A percentile compares a stretch with the other conserved stretches of the same genome.
Conservation (phyloP, 495 filamentous ascomycete species). For the Xylaria bambusicola region DNA sequence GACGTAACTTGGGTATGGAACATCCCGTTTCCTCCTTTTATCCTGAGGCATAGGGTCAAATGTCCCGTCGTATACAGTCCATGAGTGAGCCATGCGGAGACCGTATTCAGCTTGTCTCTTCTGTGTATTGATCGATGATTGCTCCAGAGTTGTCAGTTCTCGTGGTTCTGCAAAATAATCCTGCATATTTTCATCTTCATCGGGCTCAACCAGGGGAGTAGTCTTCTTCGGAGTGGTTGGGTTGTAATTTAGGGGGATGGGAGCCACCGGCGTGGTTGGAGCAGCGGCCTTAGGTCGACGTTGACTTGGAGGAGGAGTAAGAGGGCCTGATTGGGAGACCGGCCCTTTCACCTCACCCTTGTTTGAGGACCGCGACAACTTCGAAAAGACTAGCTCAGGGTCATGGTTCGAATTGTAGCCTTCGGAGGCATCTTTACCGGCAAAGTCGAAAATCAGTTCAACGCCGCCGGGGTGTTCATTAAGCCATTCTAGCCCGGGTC, state of each 20-base stretch:
- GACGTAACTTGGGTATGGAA: constrained; percentile 22
- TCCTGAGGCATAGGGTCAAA: constrained; percentile 19
- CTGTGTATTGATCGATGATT: too few relatives aligned
- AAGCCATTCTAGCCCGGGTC: not conserved
- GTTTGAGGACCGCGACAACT: not conserved
- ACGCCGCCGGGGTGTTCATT: not conserved
- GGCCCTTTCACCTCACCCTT: too few relatives aligned
- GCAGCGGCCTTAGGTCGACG: too few relatives aligned
- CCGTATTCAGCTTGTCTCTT: constrained; percentile 2
- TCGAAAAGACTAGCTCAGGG: not conserved
- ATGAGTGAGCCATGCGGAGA: constrained; percentile 22
- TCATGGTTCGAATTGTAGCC: not conserved
- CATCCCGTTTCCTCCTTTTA: constrained; percentile 24
- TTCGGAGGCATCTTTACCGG: not conserved
- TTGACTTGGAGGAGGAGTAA: too few relatives aligned
- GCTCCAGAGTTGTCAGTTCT: too few relatives aligned
- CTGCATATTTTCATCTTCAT: too few relatives aligned
- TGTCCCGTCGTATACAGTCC: constrained; percentile 31
- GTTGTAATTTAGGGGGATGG: too few relatives aligned
- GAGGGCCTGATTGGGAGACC: too few relatives aligned
- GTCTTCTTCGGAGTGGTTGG: too few relatives aligned
- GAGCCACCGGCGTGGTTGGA: not conserved
- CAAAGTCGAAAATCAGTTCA: not conserved
- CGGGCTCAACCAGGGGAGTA: too few relatives aligned
- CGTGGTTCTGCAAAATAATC: too few relatives aligned